A percentile compares a stretch with the other conserved stretches of the same genome.
Conservation (phyloP, 805 yeast genomes). For the Hanseniaspora guilliermondii region DNA sequence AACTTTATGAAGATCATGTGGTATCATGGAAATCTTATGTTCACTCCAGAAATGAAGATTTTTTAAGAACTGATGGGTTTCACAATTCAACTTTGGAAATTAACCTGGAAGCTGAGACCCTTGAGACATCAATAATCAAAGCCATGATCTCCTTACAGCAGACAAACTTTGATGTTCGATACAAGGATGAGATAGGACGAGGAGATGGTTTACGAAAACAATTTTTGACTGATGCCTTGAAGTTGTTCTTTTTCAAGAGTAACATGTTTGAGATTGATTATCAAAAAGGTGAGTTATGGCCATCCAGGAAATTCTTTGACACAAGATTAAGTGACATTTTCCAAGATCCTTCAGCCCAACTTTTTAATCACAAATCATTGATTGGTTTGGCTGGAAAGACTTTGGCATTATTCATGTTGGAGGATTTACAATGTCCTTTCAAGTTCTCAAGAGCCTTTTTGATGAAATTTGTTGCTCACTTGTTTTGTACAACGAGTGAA, state of each 20-base stretch:
- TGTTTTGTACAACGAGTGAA: neutral
- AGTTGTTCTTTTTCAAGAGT: neutral
- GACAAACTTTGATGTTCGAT: neutral
- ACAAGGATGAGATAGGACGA: conserved; percentile 3
- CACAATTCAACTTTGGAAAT: neutral
- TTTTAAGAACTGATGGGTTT: neutral
- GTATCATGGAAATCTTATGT: neutral
- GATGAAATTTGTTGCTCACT: neutral
- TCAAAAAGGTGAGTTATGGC: neutral
- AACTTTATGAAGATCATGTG: neutral
- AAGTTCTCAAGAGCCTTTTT: conserved; percentile 2
- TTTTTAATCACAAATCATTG: neutral
- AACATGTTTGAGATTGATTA: neutral
- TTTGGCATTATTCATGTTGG: neutral
- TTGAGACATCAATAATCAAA: neutral
- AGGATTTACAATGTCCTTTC: conserved; percentile 1
- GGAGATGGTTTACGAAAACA: conserved; percentile 10
- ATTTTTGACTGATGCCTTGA: neutral
- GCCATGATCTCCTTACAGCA: neutral
- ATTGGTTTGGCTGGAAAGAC: conserved; percentile 5
- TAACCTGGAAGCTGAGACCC: neutral
- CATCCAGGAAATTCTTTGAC: neutral
- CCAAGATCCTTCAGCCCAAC: neutral
- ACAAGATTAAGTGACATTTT: neutral
- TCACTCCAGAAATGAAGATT: too few species aligned